These are phyloP conservation scores for Hemisphaericaspora xylanilytica DNA, from an alignment of 1,139 yeast genomes.

Conservation along the genomic window DNA sequence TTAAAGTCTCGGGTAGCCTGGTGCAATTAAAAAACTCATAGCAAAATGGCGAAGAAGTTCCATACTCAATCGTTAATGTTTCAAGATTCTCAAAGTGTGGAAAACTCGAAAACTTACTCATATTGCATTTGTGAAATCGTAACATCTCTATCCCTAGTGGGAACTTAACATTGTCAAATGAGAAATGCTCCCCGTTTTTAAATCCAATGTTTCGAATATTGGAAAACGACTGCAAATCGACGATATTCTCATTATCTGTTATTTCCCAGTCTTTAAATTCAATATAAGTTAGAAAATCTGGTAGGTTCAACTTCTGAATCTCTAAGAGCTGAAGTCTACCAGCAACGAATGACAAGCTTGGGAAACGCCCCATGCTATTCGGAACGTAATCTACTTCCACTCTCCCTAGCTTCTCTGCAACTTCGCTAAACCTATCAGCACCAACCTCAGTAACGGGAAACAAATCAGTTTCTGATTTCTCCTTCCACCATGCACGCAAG, in stretches of 20 bases:
- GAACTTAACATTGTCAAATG: background rate
- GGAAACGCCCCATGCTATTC: background rate
- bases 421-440: background rate
- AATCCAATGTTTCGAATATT: background rate
- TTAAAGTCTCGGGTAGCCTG: background rate
- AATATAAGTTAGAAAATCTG: background rate
- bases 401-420: background rate
- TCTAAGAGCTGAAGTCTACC: background rate
- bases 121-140: background rate
- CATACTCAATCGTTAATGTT: background rate
- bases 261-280: background rate
- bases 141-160: background rate
- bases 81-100: background rate
- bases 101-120: background rate
- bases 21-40: background rate
- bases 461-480: background rate
- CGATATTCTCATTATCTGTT: background rate
- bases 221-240: background rate
- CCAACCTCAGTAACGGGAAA: too few relatives aligned
- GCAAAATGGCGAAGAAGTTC: background rate
- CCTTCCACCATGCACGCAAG: background rate
- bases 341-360: background rate
- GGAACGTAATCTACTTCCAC: background rate
- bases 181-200: background rate
- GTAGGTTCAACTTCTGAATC: background rate